These are phyloP conservation scores for Francoa sonchifolia DNA, from an alignment of 441 rosid species.

Conservation along the genomic window DNA sequence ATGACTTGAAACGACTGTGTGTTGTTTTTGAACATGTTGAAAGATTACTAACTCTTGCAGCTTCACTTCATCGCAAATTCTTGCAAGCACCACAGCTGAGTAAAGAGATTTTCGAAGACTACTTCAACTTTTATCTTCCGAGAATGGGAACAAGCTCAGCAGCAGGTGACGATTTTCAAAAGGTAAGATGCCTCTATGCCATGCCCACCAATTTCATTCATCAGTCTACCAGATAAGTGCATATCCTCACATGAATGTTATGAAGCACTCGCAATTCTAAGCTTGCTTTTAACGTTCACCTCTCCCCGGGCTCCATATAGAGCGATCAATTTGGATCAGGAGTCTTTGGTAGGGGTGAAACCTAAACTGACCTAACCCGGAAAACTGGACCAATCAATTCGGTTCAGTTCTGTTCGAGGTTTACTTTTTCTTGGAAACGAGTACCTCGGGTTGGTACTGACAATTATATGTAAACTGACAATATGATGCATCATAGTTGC, in stretches of 20 bases:
- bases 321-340: too few species aligned
- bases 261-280: too few species aligned
- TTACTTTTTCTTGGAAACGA: too few species aligned
- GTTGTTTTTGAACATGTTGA: slow-evolving; percentile 71
- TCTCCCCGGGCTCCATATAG: too few species aligned
- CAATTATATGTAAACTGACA: too few species aligned
- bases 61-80: slow-evolving; percentile 84
- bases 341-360: too few species aligned
- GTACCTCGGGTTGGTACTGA: too few species aligned
- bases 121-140: slow-evolving; percentile 46
- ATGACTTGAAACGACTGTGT: slow-evolving; percentile 59
- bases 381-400: too few species aligned
- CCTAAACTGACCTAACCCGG: too few species aligned
- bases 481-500: too few species aligned
- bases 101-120: slow-evolving; percentile 60
- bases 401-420: too few species aligned
- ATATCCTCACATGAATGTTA: background rate
- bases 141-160: slow-evolving; percentile 45
- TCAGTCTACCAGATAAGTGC: background rate
- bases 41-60: slow-evolving; percentile 68
- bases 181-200: slow-evolving; percentile 28
- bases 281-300: too few species aligned
- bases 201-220: background rate
- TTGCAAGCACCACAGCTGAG: slow-evolving; percentile 51
- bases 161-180: slow-evolving; percentile 22